Conservation (phyloP, 2,329 filamentous ascomycete genomes). For the Calonectria pauciramosa region DNA sequence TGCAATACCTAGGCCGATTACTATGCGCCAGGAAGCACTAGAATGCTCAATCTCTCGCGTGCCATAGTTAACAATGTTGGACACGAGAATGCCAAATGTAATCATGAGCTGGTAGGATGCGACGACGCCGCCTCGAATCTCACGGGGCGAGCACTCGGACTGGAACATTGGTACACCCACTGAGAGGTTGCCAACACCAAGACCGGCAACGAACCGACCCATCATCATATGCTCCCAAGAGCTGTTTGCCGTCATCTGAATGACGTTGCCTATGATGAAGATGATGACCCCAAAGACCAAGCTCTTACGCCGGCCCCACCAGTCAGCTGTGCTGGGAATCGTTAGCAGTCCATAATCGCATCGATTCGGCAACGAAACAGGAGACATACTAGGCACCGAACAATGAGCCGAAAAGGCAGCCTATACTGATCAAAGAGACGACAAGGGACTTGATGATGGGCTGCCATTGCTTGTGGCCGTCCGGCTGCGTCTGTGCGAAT, state of each 20-base stretch:
- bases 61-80: conserved; percentile 69
- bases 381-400: conserved; percentile 60
- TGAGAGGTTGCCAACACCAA: conserved; percentile 77
- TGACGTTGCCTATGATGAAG: conserved; percentile 74
- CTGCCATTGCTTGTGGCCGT: conserved; percentile 55
- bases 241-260: conserved; percentile 72
- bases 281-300: conserved; percentile 67
- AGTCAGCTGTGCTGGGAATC: conserved; percentile 63
- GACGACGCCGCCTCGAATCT: conserved; percentile 76
- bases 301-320: conserved; percentile 69
- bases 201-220: conserved; percentile 75
- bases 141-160: conserved; percentile 72
- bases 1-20: conserved; percentile 69
- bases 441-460: conserved; percentile 64
- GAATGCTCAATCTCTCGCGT: conserved; percentile 58
- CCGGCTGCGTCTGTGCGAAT: conserved; percentile 62
- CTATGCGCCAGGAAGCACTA: conserved; percentile 71
- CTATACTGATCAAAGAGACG: conserved; percentile 69
- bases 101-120: conserved; percentile 82
- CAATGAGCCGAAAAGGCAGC: conserved; percentile 68
- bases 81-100: conserved; percentile 75
- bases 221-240: conserved; percentile 77
- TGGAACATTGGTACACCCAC: conserved; percentile 78
- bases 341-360: conserved; percentile 17
- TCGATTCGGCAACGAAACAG: not conserved